Evolutionary conservation across 2,329 filamentous ascomycete species (phyloP), one percentile per base, ranked within the genome.

Genomic region (Fusarium piperis): DNA sequence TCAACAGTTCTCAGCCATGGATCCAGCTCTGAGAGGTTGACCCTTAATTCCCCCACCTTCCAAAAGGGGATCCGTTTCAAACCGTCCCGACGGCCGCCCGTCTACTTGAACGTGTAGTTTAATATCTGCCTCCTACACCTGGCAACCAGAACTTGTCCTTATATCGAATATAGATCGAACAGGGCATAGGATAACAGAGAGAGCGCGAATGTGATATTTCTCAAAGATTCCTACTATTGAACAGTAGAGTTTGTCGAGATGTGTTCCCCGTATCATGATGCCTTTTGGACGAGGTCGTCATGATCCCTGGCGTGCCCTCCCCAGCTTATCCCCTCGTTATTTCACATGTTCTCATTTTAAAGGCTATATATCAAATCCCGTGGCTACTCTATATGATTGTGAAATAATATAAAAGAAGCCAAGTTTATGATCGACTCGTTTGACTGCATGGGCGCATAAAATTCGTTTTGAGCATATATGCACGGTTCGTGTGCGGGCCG

Each of bases 381-480:
- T 8, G 4, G 23, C 1, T 16, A 3, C 30, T 18, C 2, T 30
- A 3, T 51, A 6, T 30, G 7, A 51, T 8, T 9, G 16, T 30
- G 10, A 18, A 51, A 18, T 30, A n/a, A 3, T 51, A 8, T 4
- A 30, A 18, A 18, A 51, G 3, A n/a, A 18, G 23, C n/a, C 12
- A 51, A 18, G 26, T 20, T 6, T 18, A 30, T 13, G 30, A 13
- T 51, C 26, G 2, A 51, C 44, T 51, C 16, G 26, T 4, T 30
- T 51, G 44, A 18, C 44, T 11, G 6, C 26, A 51, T 51, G 44
- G 26, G 26, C 44, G 44, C n/a, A 51, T 51, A 51, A 46, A 51
- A 30, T 51, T 28, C 26, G 44, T 30, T 51, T 51, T 51, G 26
- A 30, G 44, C 65, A 63, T 68, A 63, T 68, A 71, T 52, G 67